Evolutionary conservation across 176 grass and related monocot species (phyloP), one percentile per base, ranked within the genome.

Genomic region (Paspalum vaginatum): DNA sequence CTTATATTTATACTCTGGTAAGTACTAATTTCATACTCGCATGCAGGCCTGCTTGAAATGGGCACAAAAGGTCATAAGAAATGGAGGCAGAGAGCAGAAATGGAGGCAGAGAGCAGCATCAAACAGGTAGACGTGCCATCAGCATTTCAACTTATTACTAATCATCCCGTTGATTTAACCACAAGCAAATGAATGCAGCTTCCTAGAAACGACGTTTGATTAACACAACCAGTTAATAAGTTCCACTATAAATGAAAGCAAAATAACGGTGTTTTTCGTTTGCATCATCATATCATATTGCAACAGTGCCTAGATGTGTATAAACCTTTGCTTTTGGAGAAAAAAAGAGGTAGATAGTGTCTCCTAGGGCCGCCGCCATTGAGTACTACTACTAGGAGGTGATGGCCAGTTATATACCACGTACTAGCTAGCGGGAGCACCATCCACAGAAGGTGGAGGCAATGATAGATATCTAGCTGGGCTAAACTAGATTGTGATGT

Each of bases 361-460:
- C 38, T 22, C 22, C 4, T 18, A n/a, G 22, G 24, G 49, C 0
- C 26, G 68, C 44, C 32, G 14, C 40, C 21, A 55, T 47, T 4
- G 24, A 69, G 18, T 24, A 41, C 54, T 5, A 69, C 11, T 24
- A 41, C 53, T 5, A 5, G 24, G 27, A 24, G 66, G 61, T 66
- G 40, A 46, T 21, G 3, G 15, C 15, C 15, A 11, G 59, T 63
- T 53, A 78, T 45, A 32, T 14, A 65, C 14, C n/a, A n/a, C n/a
- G n/a, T n/a, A n/a, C n/a, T n/a, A n/a, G n/a, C n/a, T 32, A 22
- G 39, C 22, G 16, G 53, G 38, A 56, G 59, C 40, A 80, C 84
- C 68, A n/a, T n/a, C n/a, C n/a, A 66, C 15, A 41, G 68, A 74
- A 80, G 20, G 84, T 73, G 84, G 76, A 74, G 22, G 40, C 58